Evolutionary conservation across 2,329 filamentous ascomycete species (phyloP).

Genomic region (Pseudogymnoascus sp.): DNA sequence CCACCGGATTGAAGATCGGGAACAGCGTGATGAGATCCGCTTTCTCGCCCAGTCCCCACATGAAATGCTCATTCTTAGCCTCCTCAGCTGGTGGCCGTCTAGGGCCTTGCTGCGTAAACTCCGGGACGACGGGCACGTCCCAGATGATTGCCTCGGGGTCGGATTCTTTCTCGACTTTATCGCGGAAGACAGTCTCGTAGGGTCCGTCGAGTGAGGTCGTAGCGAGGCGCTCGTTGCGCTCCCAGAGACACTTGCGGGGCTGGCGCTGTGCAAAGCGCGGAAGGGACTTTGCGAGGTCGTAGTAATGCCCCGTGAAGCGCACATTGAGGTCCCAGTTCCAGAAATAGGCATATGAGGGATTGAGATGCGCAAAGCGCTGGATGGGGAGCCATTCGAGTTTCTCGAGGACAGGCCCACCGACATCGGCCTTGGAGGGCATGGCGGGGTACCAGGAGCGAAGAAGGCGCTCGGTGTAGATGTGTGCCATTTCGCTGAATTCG

Average conservation of each 20-base stretch:
- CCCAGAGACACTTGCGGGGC: conserved; percentile 66
- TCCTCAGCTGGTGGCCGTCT: conserved; percentile 49
- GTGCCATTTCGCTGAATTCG: conserved; percentile 63
- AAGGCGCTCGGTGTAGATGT: conserved; percentile 67
- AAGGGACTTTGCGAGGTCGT: conserved; percentile 66
- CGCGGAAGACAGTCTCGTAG: conserved; percentile 60
- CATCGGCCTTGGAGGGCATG: conserved; percentile 45
- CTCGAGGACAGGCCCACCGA: conserved; percentile 23
- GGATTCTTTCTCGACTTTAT: conserved; percentile 38
- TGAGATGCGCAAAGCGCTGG: conserved; percentile 67
- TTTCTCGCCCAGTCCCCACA: conserved; percentile 71
- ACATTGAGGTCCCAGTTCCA: conserved; percentile 70
- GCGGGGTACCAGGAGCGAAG: conserved; percentile 72
- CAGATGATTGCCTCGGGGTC: conserved; percentile 41
- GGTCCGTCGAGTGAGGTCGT: conserved; percentile 61
- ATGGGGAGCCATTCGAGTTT: conserved; percentile 48
- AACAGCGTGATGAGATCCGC: conserved; percentile 59
- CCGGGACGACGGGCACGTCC: conserved; percentile 55
- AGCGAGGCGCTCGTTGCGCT: conserved; percentile 65
- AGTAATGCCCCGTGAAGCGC: conserved; percentile 72
- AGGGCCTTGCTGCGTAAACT: conserved; percentile 55
- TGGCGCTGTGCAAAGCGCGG: conserved; percentile 57
- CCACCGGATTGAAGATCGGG: conserved; percentile 69
- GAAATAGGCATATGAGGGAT: conserved; percentile 68
- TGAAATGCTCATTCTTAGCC: conserved; percentile 57